Conservation (phyloP, 306 rosid species). For the Corylus heterophylla region DNA sequence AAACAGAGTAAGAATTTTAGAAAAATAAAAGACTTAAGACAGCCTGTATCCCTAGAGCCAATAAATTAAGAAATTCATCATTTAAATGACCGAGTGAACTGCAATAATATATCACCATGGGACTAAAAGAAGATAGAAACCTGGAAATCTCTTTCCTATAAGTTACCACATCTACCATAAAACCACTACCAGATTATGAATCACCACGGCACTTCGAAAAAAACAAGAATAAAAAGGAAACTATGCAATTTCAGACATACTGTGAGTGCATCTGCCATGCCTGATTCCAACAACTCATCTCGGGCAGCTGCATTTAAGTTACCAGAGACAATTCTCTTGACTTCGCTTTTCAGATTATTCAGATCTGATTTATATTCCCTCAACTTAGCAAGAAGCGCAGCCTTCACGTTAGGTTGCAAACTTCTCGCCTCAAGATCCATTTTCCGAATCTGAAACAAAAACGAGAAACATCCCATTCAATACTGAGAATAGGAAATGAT, state of each 20-base stretch:
- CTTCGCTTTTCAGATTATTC: conserved; percentile 82
- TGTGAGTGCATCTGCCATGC: conserved; percentile 90
- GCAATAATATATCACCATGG: neutral
- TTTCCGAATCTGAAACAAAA: conserved; percentile 62
- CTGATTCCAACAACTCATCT: conserved; percentile 91
- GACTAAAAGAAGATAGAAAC: neutral
- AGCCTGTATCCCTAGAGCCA: conserved; percentile 2
- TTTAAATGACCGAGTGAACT: neutral
- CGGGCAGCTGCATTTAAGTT: conserved; percentile 73
- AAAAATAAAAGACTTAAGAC: neutral
- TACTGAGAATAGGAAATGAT: conserved; percentile 16
- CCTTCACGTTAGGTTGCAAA: conserved; percentile 87
- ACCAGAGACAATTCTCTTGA: conserved; percentile 73
- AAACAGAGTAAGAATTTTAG: neutral
- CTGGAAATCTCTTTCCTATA: neutral
- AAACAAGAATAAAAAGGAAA: conserved; percentile 12
- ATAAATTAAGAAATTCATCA: neutral
- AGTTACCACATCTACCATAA: neutral
- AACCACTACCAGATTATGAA: neutral
- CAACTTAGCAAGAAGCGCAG: conserved; percentile 80
- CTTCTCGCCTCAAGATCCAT: conserved; percentile 96
- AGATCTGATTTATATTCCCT: conserved; percentile 95
- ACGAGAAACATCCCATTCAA: conserved; percentile 22
- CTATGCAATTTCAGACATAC: conserved; percentile 39
- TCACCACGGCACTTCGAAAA: neutral